Base-by-base conservation (phyloP, 768 basidiomycete species). In the Pleurotus tuber-regium region DNA sequence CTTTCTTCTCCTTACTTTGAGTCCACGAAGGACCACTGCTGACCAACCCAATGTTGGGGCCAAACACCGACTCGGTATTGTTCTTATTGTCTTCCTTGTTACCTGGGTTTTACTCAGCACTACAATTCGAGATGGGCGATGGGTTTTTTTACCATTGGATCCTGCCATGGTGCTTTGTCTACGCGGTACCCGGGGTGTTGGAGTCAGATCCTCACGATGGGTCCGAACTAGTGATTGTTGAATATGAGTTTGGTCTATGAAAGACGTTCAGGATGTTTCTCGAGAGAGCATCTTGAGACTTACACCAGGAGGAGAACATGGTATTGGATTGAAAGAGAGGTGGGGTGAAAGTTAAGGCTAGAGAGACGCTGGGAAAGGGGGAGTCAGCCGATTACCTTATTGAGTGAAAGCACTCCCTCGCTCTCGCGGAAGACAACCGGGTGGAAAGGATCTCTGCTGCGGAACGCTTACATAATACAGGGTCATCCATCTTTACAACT, bases 11-110 rank as follows among this genome's bases (percentile, higher is more conserved):
- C 44, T 72, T 72, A 23, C 65, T 60, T 23, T 79, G 68, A 1
- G 89, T 83, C 90, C 90, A 92, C 0, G 80, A 68, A 7, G 90
- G 89, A 1, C 82, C 82, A 49, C 72, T 76, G 62, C 70, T 79
- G 40, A 87, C 79, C 44, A 86, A 77, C 8, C 94, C 94, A 51
- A 97, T 89, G 65, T 87, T 89, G 7, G 94, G 94, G 0, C 94
- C 94, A 67, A 96, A 97, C 39, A 97, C 79, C 0, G 90, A 86
- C 54, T 93, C 89, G 10, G 82, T 80, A 36, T 82, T 81, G 63
- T 82, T 85, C 57, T 79, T 79, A 40, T 83, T 77, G 60, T 76
- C 78, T 9, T 53, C 46, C 26, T 47, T 39, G 31, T 48, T 33
- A 16, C 28, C 46, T 48, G 21, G 8, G 23, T 35, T 19, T 10